phyloP scores from a whole-genome alignment of 1,284 basidiomycete species.

The Cutaneotrichosporon sp. region DNA sequence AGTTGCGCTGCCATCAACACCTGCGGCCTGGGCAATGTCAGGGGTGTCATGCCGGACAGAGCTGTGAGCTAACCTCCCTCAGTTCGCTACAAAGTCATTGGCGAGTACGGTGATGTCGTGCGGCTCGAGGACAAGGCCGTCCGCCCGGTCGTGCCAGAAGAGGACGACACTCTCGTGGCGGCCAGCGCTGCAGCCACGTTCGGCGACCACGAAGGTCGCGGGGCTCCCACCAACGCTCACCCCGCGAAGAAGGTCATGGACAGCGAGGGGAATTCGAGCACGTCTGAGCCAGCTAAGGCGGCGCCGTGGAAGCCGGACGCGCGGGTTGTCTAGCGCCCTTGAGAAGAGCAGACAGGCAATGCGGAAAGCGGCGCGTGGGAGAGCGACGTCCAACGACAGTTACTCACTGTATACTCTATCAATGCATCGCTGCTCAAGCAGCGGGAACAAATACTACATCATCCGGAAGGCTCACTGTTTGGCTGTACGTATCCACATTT shows the following conservation, averaged over 20 bases:
- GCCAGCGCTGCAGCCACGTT: background rate
- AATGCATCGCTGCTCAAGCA: background rate
- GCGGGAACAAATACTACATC: too few species aligned
- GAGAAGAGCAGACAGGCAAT: too few species aligned
- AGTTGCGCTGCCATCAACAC: too few species aligned
- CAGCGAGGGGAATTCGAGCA: too few species aligned
- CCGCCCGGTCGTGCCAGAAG: conserved; percentile 1
- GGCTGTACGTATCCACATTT: too few species aligned
- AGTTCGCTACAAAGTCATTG: conserved; percentile 49
- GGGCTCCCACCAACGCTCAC: too few species aligned
- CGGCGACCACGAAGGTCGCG: too few species aligned
- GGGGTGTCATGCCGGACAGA: too few species aligned
- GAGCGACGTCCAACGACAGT: background rate
- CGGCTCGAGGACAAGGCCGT: conserved; percentile 35
- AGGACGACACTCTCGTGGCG: background rate
- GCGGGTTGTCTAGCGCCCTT: background rate
- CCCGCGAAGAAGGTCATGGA: too few species aligned
- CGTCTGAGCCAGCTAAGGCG: background rate
- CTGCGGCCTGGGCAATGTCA: too few species aligned
- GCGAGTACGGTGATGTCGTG: conserved; percentile 41
- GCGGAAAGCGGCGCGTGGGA: too few species aligned
- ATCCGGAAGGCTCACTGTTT: too few species aligned
- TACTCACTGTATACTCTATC: background rate
- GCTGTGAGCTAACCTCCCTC: conserved; percentile 15
- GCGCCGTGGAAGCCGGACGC: background rate